A percentile compares a stretch with the other conserved stretches of the same genome.
These are phyloP conservation scores for Collybia mongolica DNA, from an alignment of 768 basidiomycete species.

Conservation along the genomic window DNA sequence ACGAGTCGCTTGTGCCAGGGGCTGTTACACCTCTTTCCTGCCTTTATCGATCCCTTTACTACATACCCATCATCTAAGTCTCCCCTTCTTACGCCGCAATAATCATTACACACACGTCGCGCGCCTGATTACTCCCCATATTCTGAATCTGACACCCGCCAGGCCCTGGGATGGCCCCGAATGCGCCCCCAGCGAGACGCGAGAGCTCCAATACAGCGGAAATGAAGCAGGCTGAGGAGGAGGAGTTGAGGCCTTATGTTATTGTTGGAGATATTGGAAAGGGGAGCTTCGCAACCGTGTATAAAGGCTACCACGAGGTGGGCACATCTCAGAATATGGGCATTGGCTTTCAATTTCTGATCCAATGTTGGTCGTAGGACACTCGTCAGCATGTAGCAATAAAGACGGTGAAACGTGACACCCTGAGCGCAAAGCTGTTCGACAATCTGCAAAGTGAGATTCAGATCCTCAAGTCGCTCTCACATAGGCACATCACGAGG, in stretches of 20 bases:
- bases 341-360: not conserved
- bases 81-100: no score
- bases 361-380: slow-evolving; percentile 46
- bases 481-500: slow-evolving; percentile 90
- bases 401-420: slow-evolving; percentile 89
- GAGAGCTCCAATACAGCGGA: slow-evolving; percentile 1
- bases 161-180: slow-evolving; percentile 11
- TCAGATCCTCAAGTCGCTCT: slow-evolving; percentile 90
- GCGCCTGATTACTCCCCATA: not conserved
- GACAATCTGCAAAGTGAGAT: slow-evolving; percentile 99
- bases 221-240: slow-evolving; percentile 45
- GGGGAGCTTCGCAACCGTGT: slow-evolving; percentile 96
- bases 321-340: slow-evolving; percentile 18
- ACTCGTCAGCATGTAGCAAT: slow-evolving; percentile 82
- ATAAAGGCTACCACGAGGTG: slow-evolving; percentile 90
- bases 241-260: slow-evolving; percentile 75
- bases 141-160: not conserved
- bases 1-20: no score
- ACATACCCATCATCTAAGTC: no score
- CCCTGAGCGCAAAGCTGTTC: slow-evolving; percentile 86
- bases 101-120: no score
- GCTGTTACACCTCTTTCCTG: no score
- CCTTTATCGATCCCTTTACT: no score
- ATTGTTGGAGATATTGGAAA: slow-evolving; percentile 78
- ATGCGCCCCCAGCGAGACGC: slow-evolving; percentile 6